Percentiles rank a stretch among this genome's conserved stretches.
phyloP scores from a whole-genome alignment of 2,329 filamentous ascomycete genomes.

The Truncatella angustata region DNA sequence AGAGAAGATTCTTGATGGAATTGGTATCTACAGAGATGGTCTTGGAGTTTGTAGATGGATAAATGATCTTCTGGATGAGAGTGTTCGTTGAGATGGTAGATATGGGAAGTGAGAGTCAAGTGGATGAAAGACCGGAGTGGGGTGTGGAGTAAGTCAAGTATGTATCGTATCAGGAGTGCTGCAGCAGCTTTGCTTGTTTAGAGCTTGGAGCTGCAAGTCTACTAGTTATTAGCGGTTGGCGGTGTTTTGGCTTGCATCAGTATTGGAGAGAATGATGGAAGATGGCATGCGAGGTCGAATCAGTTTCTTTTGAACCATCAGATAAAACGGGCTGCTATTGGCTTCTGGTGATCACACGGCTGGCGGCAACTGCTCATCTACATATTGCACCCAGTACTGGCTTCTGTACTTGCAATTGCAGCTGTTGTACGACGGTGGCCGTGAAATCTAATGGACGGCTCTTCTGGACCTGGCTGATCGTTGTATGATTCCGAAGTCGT shows the following conservation, averaged over 20 bases:
- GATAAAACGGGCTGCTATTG: neutral
- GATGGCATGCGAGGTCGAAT: neutral
- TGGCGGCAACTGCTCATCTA: neutral
- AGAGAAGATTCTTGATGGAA: neutral
- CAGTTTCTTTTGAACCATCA: neutral
- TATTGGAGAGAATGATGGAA: conserved; percentile 2
- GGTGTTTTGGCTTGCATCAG: conserved; percentile 5
- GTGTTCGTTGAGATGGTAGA: conserved; percentile 9
- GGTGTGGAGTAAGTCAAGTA: conserved; percentile 3
- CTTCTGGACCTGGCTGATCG: neutral
- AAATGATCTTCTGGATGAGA: conserved; percentile 1
- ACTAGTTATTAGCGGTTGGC: neutral
- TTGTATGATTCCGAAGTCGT: conserved; percentile 7
- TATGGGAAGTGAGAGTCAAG: conserved; percentile 1
- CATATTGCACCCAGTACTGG: neutral
- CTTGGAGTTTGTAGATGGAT: conserved; percentile 4
- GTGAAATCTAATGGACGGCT: neutral
- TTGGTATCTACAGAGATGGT: neutral
- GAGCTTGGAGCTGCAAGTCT: neutral
- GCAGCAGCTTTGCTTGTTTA: neutral
- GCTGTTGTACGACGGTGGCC: neutral
- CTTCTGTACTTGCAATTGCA: neutral
- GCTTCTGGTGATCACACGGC: neutral
- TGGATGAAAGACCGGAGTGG: conserved; percentile 10
- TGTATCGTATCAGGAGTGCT: conserved; percentile 3